Base-by-base conservation (phyloP, 2,329 filamentous ascomycete species). In the Akanthomyces lecanii region DNA sequence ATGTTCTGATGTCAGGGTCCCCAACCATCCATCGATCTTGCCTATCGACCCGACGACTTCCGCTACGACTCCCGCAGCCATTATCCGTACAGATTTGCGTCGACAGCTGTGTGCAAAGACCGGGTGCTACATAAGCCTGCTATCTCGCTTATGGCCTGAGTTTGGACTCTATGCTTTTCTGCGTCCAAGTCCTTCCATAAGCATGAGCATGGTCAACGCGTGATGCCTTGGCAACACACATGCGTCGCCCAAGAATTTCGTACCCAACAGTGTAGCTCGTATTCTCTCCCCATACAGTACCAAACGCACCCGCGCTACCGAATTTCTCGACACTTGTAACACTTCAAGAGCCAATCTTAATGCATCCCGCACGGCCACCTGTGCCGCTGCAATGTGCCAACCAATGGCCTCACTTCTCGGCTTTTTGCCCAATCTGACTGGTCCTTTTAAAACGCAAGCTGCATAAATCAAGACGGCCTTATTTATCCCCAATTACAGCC, bases 401-500 rank as follows among this genome's bases (percentile, higher is more conserved):
- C 56, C 33, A 48, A 59, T 50, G 44, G 23, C 55, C 30, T 58
- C 55, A 23, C 44, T 8, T 42, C 21, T 23, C 54, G 33, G 2
- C 36, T 47, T 50, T 50, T 40, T 12, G 44, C 33, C 21, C 33
- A 40, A 42, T 48, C 45, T 59, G 11, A 59, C 44, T 50, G 44
- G 56, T 50, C 56, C 33, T 28, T 21, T 18, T 21, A 18, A 59
- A 14, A 25, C 14, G 11, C 47, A 45, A 25, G 21, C 57, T 59
- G 56, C 56, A 51, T 50, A 36, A 48, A 38, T 50, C 30, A 30
- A 48, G 45, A 48, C 55, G 25, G 42, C 42, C 21, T 42, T 50
- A 36, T 54, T 61, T 44, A 54, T 61, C 16, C 47, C 40, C 58
- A 52, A 44, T 60, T 60, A 51, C 47, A 60, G 57, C 57, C 57